Conservation (phyloP, 495 filamentous ascomycete genomes). For the Podospora didyma region DNA sequence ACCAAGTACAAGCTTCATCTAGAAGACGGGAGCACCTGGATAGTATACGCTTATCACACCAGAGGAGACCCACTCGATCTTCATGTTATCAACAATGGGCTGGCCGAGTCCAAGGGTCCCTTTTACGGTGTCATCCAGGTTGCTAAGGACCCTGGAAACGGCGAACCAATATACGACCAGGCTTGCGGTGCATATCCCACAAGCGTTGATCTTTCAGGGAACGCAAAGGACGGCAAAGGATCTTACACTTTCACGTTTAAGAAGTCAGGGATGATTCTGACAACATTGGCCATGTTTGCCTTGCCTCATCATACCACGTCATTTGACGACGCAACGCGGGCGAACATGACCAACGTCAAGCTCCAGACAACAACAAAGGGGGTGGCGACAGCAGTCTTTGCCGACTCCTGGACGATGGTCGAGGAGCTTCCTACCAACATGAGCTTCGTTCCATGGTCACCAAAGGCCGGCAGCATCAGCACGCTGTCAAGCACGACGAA, state of each 20-base stretch:
- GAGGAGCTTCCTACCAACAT: constrained; percentile 76
- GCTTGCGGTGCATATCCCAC: constrained; percentile 72
- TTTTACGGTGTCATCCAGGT: constrained; percentile 75
- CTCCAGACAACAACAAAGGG: constrained; percentile 88
- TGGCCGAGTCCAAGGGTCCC: constrained; percentile 36
- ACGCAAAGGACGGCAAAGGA: constrained; percentile 53
- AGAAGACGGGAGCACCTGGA: constrained; percentile 71
- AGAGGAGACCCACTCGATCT: constrained; percentile 41
- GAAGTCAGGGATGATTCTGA: constrained; percentile 58
- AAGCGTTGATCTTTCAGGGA: constrained; percentile 58
- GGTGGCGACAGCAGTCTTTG: constrained; percentile 64
- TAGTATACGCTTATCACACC: constrained; percentile 68
- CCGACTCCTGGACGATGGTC: constrained; percentile 74
- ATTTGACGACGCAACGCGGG: constrained; percentile 58
- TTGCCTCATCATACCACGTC: constrained; percentile 80
- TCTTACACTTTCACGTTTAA: constrained; percentile 69
- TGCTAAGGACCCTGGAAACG: constrained; percentile 61
- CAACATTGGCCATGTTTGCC: constrained; percentile 76
- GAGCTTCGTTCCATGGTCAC: constrained; percentile 71
- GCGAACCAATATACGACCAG: constrained; percentile 67
- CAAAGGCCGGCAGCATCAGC: constrained; percentile 44
- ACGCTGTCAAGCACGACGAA: constrained; percentile 50
- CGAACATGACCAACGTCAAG: constrained; percentile 52
- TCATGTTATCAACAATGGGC: constrained; percentile 41
- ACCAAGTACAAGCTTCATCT: constrained; percentile 73